Base-by-base conservation (phyloP, 2,329 filamentous ascomycete species). In the Decorospora gaudefroyi region DNA sequence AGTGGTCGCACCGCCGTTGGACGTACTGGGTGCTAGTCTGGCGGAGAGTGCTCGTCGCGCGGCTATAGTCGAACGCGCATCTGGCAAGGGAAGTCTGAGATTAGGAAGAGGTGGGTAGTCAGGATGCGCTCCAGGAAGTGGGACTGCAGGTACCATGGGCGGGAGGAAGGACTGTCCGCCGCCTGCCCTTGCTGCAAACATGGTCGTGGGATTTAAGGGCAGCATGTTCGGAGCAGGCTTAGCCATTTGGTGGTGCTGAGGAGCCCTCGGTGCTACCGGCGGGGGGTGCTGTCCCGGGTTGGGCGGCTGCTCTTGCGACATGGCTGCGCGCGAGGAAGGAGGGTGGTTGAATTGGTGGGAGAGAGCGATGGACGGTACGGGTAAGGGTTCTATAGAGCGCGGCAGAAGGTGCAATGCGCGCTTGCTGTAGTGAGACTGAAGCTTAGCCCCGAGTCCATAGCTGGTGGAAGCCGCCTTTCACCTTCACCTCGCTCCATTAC, bases 201-300 rank as follows among this genome's bases (percentile, higher is more conserved):
- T 32, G 11, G 3, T 9, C 34, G 36, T 3, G 3, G 22, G 1
- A 3, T 37, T 32, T 8, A 13, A 11, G 7, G 42, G 28, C 11
- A 46, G 13, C 42, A 49, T 49, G 18, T 46, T 49, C 25, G 42
- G 28, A 13, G 40, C 12, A 42, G 32, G 28, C 5, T 1, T 27
- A 18, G 28, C 18, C 11, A 37, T 27, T 25, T 11, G n/a, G 13
- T 4, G 17, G n/a, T 33, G 25, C 32, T 33, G 35, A 6, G 16
- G 11, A 13, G 8, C 9, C 21, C 13, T 40, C n/a, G 8, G 1
- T 25, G 32, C 12, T 2, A n/a, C 12, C n/a, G 32, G 8, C 12
- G 27, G 19, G 8, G 10, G 26, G 22, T 11, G 21, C 17, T 35
- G 34, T 29, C 22, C 13, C 26, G 23, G 35, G 9, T 13, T 26